Evolutionary conservation across 208 protist genomes (phyloP).

Genomic region (Willaertia magna): DNA sequence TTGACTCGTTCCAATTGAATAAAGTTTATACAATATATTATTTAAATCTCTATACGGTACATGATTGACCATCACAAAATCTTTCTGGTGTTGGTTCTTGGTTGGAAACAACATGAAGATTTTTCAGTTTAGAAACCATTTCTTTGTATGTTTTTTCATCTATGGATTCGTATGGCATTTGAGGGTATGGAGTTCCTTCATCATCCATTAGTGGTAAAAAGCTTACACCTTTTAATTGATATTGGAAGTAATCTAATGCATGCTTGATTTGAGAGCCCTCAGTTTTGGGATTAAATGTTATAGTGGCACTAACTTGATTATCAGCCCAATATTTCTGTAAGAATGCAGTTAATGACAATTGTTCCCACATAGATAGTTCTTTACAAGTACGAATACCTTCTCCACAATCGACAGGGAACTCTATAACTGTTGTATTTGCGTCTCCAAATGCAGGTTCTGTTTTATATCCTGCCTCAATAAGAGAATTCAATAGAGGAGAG

Average conservation of each 20-base stretch:
- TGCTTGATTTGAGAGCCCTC: conserved; percentile 41
- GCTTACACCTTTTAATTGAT: conserved; percentile 56
- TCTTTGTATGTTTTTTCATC: conserved; percentile 27
- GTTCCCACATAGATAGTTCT: conserved; percentile 61
- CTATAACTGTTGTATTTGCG: conserved; percentile 35
- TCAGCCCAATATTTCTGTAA: conserved; percentile 57
- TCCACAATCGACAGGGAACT: conserved; percentile 50
- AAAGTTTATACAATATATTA: no score
- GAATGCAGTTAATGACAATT: conserved; percentile 51
- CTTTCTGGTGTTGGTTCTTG: conserved; percentile 31
- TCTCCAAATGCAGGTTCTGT: conserved; percentile 31
- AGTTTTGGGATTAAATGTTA: conserved; percentile 47
- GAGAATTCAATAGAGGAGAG: conserved; percentile 26
- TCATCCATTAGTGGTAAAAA: conserved; percentile 37
- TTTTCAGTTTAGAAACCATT: background rate
- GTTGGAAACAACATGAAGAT: background rate
- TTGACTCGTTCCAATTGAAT: no score
- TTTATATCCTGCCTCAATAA: conserved; percentile 37
- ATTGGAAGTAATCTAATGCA: conserved; percentile 60
- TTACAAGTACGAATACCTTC: conserved; percentile 33
- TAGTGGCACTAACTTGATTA: conserved; percentile 55
- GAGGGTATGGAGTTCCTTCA: conserved; percentile 23
- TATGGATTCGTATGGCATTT: conserved; percentile 59
- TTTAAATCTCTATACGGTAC: no score
- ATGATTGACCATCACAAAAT: conserved; percentile 32